Percentiles rank a stretch among this genome's conserved stretches.
phyloP scores from a whole-genome alignment of 352 stramenopile species.

The Phytophthora multivora region DNA sequence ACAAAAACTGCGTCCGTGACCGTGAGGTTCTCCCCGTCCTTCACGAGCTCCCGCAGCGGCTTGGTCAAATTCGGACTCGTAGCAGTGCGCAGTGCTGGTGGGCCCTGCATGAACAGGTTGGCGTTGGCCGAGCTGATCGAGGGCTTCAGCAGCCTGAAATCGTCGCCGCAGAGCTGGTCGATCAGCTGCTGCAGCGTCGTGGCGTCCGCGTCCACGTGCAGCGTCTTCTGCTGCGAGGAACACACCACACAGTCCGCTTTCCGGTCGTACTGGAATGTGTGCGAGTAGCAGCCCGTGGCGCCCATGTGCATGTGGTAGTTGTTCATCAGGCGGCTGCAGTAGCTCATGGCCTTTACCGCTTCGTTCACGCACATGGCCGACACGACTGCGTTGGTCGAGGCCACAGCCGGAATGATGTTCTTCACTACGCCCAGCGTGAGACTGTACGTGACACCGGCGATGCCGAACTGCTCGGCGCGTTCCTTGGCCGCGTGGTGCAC shows the following conservation, averaged over 20 bases:
- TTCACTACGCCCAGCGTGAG: constrained; percentile 98
- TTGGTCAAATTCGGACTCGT: constrained; percentile 94
- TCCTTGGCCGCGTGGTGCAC: constrained; percentile 93
- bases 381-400: constrained; percentile 97
- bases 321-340: constrained; percentile 96
- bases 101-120: constrained; percentile 86
- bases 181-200: constrained; percentile 70
- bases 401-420: constrained; percentile 98
- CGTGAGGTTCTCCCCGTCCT: constrained; percentile 89
- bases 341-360: constrained; percentile 96
- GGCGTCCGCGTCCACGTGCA: constrained; percentile 52
- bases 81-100: constrained; percentile 83
- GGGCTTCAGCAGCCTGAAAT: constrained; percentile 71
- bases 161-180: constrained; percentile 61
- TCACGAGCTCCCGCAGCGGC: constrained; percentile 87
- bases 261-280: constrained; percentile 97
- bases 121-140: constrained; percentile 66
- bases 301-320: constrained; percentile 99
- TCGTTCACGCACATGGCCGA: constrained; percentile 97
- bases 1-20: constrained; percentile 95
- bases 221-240: constrained; percentile 68
- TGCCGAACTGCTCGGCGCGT: constrained; percentile 93
- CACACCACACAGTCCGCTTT: constrained; percentile 91
- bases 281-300: constrained; percentile 93
- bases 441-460: constrained; percentile 97